phyloP scores from a whole-genome alignment of 345 rosid species.

The Hibiscus trionum region DNA sequence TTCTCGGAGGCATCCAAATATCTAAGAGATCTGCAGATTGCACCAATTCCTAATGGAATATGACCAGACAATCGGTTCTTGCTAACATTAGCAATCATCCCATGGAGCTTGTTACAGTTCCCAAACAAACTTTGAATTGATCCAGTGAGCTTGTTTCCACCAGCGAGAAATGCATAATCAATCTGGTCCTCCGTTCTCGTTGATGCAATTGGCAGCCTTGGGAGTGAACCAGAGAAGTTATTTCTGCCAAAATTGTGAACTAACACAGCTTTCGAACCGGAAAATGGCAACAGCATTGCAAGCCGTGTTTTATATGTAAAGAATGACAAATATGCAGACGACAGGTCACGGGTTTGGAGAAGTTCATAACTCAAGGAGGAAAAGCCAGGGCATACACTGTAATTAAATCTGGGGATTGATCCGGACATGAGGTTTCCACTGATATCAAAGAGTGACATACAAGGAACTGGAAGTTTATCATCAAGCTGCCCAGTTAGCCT shows the following conservation, averaged over 20 bases:
- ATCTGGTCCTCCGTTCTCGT: slow-evolving; percentile 16
- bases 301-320: slow-evolving; percentile 15
- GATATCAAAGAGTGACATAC: slow-evolving; percentile 30
- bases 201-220: slow-evolving; percentile 17
- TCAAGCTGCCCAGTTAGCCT: slow-evolving; percentile 19
- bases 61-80: slow-evolving; percentile 42
- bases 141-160: slow-evolving; percentile 41
- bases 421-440: slow-evolving; percentile 28
- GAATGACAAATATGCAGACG: slow-evolving; percentile 23
- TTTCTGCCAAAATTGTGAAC: slow-evolving; percentile 29
- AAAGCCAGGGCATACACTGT: slow-evolving; percentile 14
- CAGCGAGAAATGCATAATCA: slow-evolving; percentile 36
- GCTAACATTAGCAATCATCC: slow-evolving; percentile 38
- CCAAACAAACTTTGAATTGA: slow-evolving; percentile 37
- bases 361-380: not conserved
- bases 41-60: slow-evolving; percentile 40
- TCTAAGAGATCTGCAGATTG: slow-evolving; percentile 41
- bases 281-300: not conserved
- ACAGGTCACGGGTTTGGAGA: not conserved
- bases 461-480: slow-evolving; percentile 24
- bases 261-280: not conserved
- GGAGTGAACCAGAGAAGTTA: slow-evolving; percentile 26
- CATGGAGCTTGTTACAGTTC: slow-evolving; percentile 33
- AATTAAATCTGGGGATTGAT: slow-evolving; percentile 23
- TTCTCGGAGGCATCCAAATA: slow-evolving; percentile 46